phyloP scores from a whole-genome alignment of 257 asterid species.

The Solanum pennellii region DNA sequence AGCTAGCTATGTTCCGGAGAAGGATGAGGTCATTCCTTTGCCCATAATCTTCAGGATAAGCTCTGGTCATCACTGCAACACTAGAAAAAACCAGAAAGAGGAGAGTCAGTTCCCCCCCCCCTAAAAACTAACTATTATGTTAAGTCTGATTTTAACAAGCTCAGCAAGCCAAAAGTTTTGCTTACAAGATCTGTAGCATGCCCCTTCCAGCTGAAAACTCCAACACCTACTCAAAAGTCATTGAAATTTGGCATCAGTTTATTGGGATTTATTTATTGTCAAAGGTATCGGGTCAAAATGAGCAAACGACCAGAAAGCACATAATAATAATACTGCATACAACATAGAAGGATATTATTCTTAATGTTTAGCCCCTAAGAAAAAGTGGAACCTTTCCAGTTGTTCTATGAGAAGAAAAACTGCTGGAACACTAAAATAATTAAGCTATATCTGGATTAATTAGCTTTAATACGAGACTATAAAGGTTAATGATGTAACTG shows the following conservation, averaged over 20 bases:
- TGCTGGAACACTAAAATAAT: neutral
- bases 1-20: constrained; percentile 77
- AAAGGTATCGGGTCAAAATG: neutral
- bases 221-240: constrained; percentile 53
- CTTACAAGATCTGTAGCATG: constrained; percentile 98
- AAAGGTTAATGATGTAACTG: neutral
- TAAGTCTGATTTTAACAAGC: neutral
- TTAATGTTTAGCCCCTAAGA: neutral
- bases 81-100: constrained; percentile 22
- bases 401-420: neutral
- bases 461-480: neutral
- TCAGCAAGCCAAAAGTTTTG: constrained; percentile 1
- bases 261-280: neutral
- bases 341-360: neutral
- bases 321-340: neutral
- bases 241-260: constrained; percentile 2
- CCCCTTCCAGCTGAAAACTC: constrained; percentile 96
- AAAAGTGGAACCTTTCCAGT: neutral
- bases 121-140: neutral
- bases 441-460: neutral
- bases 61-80: constrained; percentile 99
- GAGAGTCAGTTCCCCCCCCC: neutral
- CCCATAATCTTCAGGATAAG: constrained; percentile 64
- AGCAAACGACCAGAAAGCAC: neutral
- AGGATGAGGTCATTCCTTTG: constrained; percentile 52